These are phyloP conservation scores for Neobulgaria alba DNA, from an alignment of 2,329 filamentous ascomycete genomes.

Conservation along the genomic window DNA sequence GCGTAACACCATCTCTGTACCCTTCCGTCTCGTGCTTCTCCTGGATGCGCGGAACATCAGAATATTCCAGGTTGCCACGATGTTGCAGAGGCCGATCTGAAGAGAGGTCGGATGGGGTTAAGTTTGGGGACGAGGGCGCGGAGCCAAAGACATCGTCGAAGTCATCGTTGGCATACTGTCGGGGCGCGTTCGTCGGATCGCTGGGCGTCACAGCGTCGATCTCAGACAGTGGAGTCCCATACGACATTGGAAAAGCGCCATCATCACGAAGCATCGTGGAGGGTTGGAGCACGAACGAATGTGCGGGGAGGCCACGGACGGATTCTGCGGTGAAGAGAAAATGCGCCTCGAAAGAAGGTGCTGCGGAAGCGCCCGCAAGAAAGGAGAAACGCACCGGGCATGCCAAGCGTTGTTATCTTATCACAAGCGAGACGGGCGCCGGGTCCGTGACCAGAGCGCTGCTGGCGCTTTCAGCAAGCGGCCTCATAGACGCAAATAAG, in stretches of 20 bases:
- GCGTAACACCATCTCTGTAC: conserved; percentile 79
- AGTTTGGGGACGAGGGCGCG: conserved; percentile 21
- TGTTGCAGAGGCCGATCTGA: background rate
- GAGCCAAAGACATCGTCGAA: conserved; percentile 29
- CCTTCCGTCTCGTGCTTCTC: conserved; percentile 55
- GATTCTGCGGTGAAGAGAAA: too few species aligned
- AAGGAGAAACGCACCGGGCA: too few species aligned
- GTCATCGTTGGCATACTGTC: conserved; percentile 18
- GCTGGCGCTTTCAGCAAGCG: background rate
- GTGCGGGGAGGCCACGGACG: too few species aligned
- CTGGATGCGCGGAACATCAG: conserved; percentile 26
- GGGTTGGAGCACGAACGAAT: background rate
- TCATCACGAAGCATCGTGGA: conserved; percentile 16
- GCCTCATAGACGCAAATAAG: background rate
- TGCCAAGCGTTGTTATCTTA: too few species aligned
- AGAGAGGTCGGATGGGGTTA: background rate
- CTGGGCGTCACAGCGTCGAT: background rate
- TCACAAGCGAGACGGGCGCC: background rate
- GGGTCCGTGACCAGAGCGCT: background rate
- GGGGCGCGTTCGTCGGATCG: background rate
- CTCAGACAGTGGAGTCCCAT: background rate
- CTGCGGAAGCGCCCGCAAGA: too few species aligned
- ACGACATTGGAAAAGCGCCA: conserved; percentile 7
- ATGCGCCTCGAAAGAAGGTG: too few species aligned
- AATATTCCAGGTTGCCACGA: conserved; percentile 19